Conservation (phyloP, 1,139 yeast species). For the Protomyces macrosporus region DNA sequence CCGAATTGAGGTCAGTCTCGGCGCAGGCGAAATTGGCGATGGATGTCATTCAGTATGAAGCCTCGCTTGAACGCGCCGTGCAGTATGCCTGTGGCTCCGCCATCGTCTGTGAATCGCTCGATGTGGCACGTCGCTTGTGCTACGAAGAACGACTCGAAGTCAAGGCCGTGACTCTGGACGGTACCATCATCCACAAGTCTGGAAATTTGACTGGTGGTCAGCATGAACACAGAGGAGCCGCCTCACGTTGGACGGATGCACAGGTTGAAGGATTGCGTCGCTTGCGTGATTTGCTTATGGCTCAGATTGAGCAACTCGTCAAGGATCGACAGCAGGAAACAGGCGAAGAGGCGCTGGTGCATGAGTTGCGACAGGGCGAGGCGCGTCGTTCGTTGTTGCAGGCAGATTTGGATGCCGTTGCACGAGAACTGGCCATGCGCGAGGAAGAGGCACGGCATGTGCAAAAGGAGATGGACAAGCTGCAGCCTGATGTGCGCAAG, state of each 20-base stretch:
- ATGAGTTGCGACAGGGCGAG: conserved; percentile 54
- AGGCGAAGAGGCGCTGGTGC: conserved; percentile 53
- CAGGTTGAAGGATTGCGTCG: conserved; percentile 55
- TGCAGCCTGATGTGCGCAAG: conserved; percentile 39
- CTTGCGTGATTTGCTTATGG: conserved; percentile 56
- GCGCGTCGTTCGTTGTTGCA: conserved; percentile 51
- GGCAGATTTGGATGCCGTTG: conserved; percentile 41
- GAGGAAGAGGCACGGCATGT: conserved; percentile 55
- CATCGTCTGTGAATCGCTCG: conserved; percentile 68
- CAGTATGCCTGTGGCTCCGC: conserved; percentile 77
- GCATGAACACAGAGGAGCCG: conserved; percentile 28
- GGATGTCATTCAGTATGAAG: conserved; percentile 69
- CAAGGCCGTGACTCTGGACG: conserved; percentile 76
- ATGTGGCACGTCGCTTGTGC: conserved; percentile 63
- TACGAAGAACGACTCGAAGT: conserved; percentile 61
- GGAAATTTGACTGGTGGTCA: conserved; percentile 92
- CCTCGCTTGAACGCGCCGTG: conserved; percentile 67
- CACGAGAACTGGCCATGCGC: conserved; percentile 45
- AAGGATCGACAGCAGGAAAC: conserved; percentile 52
- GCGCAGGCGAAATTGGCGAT: conserved; percentile 52
- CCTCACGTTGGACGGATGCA: conserved; percentile 65
- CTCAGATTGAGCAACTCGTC: conserved; percentile 51
- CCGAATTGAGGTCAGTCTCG: conserved; percentile 54
- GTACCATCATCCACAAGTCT: conserved; percentile 75
- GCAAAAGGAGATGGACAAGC: conserved; percentile 37